Evolutionary conservation across 1,284 basidiomycete species (phyloP), one percentile per base, ranked within the genome.

Genomic region (Ustilago cynodontis): DNA sequence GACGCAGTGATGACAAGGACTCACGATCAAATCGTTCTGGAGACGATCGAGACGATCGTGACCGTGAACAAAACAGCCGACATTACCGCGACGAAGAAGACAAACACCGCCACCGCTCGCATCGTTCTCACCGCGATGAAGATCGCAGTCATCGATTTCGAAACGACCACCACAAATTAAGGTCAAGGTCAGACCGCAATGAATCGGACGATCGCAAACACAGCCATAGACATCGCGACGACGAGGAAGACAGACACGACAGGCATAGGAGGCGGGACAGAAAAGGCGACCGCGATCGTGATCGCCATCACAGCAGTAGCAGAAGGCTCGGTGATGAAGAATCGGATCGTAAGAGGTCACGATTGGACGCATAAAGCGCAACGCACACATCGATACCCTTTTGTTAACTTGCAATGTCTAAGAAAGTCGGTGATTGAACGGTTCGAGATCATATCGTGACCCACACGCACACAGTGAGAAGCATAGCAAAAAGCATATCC

Each of bases 331-430:
- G 43, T 22, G 45, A 51, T 2, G 43, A 56, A 14, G 58, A 65
- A 13, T 57, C 58, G 6, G 59, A 71, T 11, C 68, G 68, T 33
- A 71, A 71, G 16, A 56, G 62, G 22, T 57, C 67, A 11, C 61
- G 67, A 3, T 22, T 65, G n/a, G 57, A 70, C 10, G 31, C 58
- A 13, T 70, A 29, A 39, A 7, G 3, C 9, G 5, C 8, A 7
- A 28, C 50, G 2, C 14, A 28, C 50, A 7, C 26, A 41, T 39
- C 43, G 24, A 53, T 22, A 18, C 16, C 39, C 53, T 37, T 37
- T 37, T 14, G 14, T 37, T 37, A 3, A 37, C 35, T 20, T 43
- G 41, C 41, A 43, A 43, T 43, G 41, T 39, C 13, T 18, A 39
- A 39, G n/a, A n/a, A n/a, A n/a, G n/a, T n/a, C n/a, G n/a, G n/a